phyloP scores from a whole-genome alignment of 192 early-diverging fungal species.

The Podila verticillata region DNA sequence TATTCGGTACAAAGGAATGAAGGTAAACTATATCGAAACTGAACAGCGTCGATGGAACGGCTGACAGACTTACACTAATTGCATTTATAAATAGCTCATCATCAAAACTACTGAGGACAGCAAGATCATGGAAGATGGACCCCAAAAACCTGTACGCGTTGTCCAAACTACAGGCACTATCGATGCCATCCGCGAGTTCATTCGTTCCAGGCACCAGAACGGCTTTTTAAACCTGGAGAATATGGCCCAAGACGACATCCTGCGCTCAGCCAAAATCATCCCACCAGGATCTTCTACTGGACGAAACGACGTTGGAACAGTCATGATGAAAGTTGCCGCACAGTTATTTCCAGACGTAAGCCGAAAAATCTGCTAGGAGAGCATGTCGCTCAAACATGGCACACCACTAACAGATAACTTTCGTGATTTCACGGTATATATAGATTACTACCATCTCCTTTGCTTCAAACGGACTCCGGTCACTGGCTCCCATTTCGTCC shows the following conservation, averaged over 20 bases:
- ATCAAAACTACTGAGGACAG: constrained; percentile 21
- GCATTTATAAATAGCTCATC: constrained; percentile 9
- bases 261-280: constrained; percentile 11
- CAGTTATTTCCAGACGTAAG: constrained; percentile 38
- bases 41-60: too few species aligned
- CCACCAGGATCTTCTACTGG: constrained; percentile 20
- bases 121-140: constrained; percentile 2
- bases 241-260: constrained; percentile 20
- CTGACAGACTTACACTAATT: neutral
- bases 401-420: neutral
- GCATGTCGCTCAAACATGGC: neutral
- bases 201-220: constrained; percentile 13
- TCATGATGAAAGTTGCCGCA: constrained; percentile 34
- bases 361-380: neutral
- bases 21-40: neutral
- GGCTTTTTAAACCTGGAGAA: constrained; percentile 39
- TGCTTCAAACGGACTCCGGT: constrained; percentile 43
- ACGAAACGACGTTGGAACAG: constrained; percentile 22
- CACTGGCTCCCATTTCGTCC: constrained; percentile 25
- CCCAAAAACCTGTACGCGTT: neutral
- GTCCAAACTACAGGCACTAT: constrained; percentile 14
- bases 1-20: neutral
- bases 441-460: constrained; percentile 56
- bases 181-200: constrained; percentile 20
- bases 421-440: neutral